These are phyloP conservation scores for Raffaelea ambrosiae DNA, from an alignment of 2,329 filamentous ascomycete genomes.

Conservation along the genomic window DNA sequence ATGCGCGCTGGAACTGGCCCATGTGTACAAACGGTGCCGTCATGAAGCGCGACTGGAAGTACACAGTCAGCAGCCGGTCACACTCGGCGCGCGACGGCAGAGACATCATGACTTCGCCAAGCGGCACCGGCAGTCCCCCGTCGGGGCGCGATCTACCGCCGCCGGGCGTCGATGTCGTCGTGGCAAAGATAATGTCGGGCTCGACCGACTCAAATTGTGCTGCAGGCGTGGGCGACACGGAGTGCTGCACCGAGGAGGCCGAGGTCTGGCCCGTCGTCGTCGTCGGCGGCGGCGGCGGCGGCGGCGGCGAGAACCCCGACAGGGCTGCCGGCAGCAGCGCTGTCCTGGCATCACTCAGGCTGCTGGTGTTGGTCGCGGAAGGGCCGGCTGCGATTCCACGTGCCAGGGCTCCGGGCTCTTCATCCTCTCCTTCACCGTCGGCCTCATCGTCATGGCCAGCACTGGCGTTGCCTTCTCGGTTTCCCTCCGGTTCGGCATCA, in stretches of 20 bases:
- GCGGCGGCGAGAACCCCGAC: too few species aligned
- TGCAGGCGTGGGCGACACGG: slow-evolving; percentile 5
- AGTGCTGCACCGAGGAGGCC: too few species aligned
- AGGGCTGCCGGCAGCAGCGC: too few species aligned
- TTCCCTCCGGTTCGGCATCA: slow-evolving; percentile 1
- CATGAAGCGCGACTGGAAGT: slow-evolving; percentile 30
- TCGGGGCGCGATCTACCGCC: not conserved
- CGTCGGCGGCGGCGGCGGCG: too few species aligned
- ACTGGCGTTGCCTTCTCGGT: too few species aligned
- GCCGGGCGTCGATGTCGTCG: slow-evolving; percentile 11
- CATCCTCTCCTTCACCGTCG: not conserved
- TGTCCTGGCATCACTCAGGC: too few species aligned
- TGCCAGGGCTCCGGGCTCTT: not conserved
- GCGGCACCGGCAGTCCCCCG: slow-evolving; percentile 14
- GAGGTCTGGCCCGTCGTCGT: too few species aligned
- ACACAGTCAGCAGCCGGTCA: slow-evolving; percentile 26
- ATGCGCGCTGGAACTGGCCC: slow-evolving; percentile 37
- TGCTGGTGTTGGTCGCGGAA: not conserved
- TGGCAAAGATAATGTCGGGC: slow-evolving; percentile 25
- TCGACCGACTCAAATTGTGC: slow-evolving; percentile 12
- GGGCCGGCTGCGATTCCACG: not conserved
- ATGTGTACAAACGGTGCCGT: slow-evolving; percentile 29
- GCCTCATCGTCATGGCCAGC: too few species aligned
- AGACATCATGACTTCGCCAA: slow-evolving; percentile 22
- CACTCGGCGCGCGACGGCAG: slow-evolving; percentile 27